Percentiles rank a stretch among this genome's conserved stretches.
phyloP scores from a whole-genome alignment of 306 rosid species.

The Abrus pulchellus region DNA sequence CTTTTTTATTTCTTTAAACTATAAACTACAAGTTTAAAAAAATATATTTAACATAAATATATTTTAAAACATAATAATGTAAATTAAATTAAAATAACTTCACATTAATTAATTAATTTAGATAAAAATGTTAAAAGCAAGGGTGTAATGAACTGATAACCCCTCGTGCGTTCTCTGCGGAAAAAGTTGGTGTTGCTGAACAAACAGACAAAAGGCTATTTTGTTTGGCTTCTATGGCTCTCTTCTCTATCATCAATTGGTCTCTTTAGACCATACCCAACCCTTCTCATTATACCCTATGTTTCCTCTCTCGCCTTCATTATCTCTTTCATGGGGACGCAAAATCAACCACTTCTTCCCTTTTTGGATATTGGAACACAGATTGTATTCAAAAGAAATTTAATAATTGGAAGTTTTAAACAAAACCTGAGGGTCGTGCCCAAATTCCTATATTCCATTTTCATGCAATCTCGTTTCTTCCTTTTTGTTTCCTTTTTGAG shows the following conservation, averaged over 20 bases:
- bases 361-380: not conserved
- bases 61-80: too few relatives aligned
- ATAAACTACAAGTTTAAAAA: too few relatives aligned
- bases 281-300: constrained; percentile 33
- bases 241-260: constrained; percentile 16
- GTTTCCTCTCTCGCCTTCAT: constrained; percentile 37
- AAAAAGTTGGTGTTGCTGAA: constrained; percentile 9
- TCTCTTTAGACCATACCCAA: constrained; percentile 1
- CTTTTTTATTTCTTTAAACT: too few relatives aligned
- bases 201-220: constrained; percentile 25
- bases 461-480: not conserved
- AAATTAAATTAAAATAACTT: too few relatives aligned
- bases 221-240: constrained; percentile 35
- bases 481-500: not conserved
- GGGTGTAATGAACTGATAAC: not conserved
- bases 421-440: not conserved
- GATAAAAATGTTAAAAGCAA: too few relatives aligned
- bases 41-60: too few relatives aligned
- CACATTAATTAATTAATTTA: too few relatives aligned
- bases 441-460: not conserved
- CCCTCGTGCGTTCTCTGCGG: constrained; percentile 8
- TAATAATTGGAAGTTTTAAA: too few relatives aligned
- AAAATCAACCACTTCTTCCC: constrained; percentile 33
- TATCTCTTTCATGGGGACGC: constrained; percentile 34
- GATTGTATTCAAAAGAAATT: not conserved